Percentiles rank a stretch among this genome's conserved stretches.
Conservation (phyloP, 768 basidiomycete species). For the Hericium erinaceus region DNA sequence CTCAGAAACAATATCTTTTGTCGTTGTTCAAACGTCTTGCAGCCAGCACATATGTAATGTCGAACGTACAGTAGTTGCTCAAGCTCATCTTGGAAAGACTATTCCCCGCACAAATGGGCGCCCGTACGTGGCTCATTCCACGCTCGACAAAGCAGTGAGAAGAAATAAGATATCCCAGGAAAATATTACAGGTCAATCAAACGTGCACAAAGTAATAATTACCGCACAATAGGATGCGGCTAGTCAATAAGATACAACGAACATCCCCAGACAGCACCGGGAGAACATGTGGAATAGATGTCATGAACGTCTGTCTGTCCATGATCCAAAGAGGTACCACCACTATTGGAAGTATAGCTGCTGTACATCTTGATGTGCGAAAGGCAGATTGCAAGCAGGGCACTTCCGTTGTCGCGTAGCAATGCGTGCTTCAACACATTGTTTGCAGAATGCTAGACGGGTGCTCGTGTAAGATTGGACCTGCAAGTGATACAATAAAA, state of each 20-base stretch:
- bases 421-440: conserved; percentile 81
- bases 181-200: neutral
- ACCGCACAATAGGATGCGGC: neutral
- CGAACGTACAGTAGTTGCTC: too few relatives aligned
- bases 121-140: too few relatives aligned
- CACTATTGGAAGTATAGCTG: conserved; percentile 49
- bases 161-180: neutral
- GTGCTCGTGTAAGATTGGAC: neutral
- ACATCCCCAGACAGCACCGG: too few relatives aligned
- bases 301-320: too few relatives aligned
- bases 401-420: conserved; percentile 89
- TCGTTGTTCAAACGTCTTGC: too few relatives aligned
- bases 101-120: too few relatives aligned
- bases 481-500: neutral
- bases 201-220: conserved; percentile 6
- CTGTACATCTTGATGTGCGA: conserved; percentile 80
- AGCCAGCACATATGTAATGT: too few relatives aligned
- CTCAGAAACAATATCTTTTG: too few relatives aligned
- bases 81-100: too few relatives aligned
- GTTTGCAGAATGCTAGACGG: conserved; percentile 68
- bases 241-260: neutral
- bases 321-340: neutral
- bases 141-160: too few relatives aligned
- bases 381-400: conserved; percentile 75
- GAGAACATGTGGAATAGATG: too few relatives aligned